Base-by-base conservation (phyloP, 108 stramenopile genomes). In the Cyclostephanos tholiformis region DNA sequence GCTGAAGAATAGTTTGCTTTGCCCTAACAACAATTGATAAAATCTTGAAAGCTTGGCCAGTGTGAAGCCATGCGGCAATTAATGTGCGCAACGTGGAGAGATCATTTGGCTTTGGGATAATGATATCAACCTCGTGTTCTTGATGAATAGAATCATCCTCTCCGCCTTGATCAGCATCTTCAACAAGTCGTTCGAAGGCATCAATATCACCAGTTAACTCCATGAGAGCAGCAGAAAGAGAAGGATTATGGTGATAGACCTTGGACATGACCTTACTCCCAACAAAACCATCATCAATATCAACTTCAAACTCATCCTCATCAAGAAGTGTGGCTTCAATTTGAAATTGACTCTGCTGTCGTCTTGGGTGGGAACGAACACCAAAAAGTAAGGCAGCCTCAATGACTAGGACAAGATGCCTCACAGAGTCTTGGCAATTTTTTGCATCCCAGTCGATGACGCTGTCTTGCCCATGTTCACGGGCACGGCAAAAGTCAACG, bases 1-100 rank as follows among this genome's bases (percentile, higher is more conserved):
- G 90, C 32, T 48, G 39, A 46, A 95, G 74, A 26, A 91, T 75
- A 7, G 77, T 76, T 32, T 87, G 65, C 7, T 80, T 68, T 12
- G 89, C 87, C 25, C 67, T 82, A 11, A 74, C 56, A 52, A 95
- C 64, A 32, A 91, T 73, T 3, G 79, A 70, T 27, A 95, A 38
- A 25, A 83, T 84, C 32, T 75, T 74, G 65, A 68, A 85, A 26
- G 89, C 79, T 72, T 91, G 89, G 7, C 94, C 94, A 41, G 89
- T 91, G 59, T 95, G 94, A 46, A 95, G 78, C 94, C 94, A 95
- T 19, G 94, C 88, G 6, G 90, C 87, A 44, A 95, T 90, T 22
- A 95, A 72, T 20, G 94, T 88, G 12, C 94, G 79, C 5, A 95
- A 57, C 2, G 88, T 91, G 9, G 91, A 88, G 12, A 89, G 44